Evolutionary conservation across 1,139 yeast genomes (phyloP).

Genomic region (Taphrina betulina): DNA sequence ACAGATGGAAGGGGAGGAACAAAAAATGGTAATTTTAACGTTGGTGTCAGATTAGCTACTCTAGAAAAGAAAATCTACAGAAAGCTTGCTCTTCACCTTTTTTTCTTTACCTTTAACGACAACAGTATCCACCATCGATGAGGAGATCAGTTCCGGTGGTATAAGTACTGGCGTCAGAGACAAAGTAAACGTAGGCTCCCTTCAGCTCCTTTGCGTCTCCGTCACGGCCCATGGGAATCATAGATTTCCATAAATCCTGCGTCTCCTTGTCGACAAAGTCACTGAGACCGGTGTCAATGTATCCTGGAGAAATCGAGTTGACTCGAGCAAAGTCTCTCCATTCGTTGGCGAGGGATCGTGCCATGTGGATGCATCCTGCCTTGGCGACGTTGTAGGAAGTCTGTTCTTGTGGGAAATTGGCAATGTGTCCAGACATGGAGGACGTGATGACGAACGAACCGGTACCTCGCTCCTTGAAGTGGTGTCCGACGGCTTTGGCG

Average conservation of each 20-base stretch:
- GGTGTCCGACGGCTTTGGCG: slow-evolving; percentile 67
- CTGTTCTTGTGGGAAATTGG: slow-evolving; percentile 85
- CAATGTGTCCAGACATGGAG: slow-evolving; percentile 87
- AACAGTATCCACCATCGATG: slow-evolving; percentile 81
- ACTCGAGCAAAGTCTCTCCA: slow-evolving; percentile 84
- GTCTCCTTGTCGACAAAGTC: slow-evolving; percentile 56
- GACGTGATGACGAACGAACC: slow-evolving; percentile 85
- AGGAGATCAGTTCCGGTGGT: slow-evolving; percentile 79
- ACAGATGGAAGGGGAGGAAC: too few relatives aligned
- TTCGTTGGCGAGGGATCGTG: slow-evolving; percentile 76
- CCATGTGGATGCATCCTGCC: slow-evolving; percentile 78
- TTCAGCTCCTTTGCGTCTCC: slow-evolving; percentile 72
- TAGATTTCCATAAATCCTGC: slow-evolving; percentile 61
- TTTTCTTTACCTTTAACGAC: too few relatives aligned
- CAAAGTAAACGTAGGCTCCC: slow-evolving; percentile 83
- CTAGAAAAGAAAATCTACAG: too few relatives aligned
- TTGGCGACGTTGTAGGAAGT: slow-evolving; percentile 86
- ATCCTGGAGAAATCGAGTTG: slow-evolving; percentile 78
- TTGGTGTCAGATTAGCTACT: too few relatives aligned
- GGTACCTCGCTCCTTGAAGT: slow-evolving; percentile 65
- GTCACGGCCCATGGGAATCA: slow-evolving; percentile 83
- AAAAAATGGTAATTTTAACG: too few relatives aligned
- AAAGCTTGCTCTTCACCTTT: too few relatives aligned
- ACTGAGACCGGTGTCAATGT: slow-evolving; percentile 58
- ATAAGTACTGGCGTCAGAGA: slow-evolving; percentile 80